Evolutionary conservation across 192 early-diverging fungal genomes (phyloP), one percentile per base, ranked within the genome.

Genomic region (Neocallimastix lanati): DNA sequence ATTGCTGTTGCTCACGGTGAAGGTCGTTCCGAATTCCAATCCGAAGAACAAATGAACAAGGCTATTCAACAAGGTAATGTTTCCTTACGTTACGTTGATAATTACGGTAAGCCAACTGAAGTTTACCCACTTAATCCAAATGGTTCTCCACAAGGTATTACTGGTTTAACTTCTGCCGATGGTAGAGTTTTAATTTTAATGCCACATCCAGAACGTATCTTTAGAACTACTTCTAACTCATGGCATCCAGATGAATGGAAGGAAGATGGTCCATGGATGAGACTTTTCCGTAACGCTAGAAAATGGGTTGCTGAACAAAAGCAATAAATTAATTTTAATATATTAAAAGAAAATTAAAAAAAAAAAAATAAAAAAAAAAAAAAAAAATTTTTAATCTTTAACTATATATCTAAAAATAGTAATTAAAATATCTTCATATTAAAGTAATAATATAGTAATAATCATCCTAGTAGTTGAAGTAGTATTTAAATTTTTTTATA

Each of bases 41-140:
- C 84, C 27, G 84, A 78, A 0, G 86, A 88, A 76, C 83, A 86
- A 29, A 80, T 84, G 78, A 40, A 82, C 2, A 77, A 21, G 78
- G 33, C 28, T 13, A 81, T 82, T 14, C 78, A 38, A 38, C 77
- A 85, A 58, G 83, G 91, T n/a, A 85, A 93, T 58, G 83, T 93
- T 16, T 92, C 92, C 2, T 83, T 92, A 6, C 87, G 87, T 37
- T 99, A 91, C 85, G 93, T 98, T 30, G 93, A 96, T 81, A 95
- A 96, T 86, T 86, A 92, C 80, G 91, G 91, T 29, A 91, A 93
- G 4, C 84, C 86, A 18, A 92, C 89, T 18, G 90, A 94, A 79
- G 86, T 87, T 81, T 99, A 99, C 83, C 98, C 98, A 67, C 91
- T 88, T 88, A 99, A 99, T 86, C 98, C 98, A 78, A 99, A 99